A percentile compares a stretch with the other conserved stretches of the same genome.
Evolutionary conservation across 306 rosid species (phyloP).

Genomic region (Canavalia gladiata): DNA sequence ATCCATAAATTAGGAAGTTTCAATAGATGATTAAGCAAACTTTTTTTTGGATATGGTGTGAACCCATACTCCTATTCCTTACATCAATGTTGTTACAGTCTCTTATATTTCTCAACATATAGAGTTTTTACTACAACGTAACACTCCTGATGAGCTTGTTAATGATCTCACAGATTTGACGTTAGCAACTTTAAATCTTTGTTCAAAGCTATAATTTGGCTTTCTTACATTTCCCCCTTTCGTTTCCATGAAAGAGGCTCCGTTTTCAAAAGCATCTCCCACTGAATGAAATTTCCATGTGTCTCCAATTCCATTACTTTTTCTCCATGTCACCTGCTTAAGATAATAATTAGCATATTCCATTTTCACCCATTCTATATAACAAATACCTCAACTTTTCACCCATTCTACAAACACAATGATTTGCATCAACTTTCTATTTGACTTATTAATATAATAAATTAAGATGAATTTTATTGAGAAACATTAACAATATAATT

Average conservation of each 20-base stretch:
- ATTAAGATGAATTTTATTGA: neutral
- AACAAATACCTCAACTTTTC: neutral
- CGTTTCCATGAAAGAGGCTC: slow-evolving; percentile 49
- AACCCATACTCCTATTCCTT: neutral
- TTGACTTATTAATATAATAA: neutral
- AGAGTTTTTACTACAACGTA: slow-evolving; percentile 39
- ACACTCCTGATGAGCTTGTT: slow-evolving; percentile 45
- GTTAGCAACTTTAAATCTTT: slow-evolving; percentile 40
- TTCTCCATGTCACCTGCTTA: slow-evolving; percentile 53
- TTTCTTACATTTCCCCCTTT: slow-evolving; percentile 15
- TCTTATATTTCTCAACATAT: slow-evolving; percentile 27
- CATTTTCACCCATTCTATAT: neutral
- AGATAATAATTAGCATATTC: neutral
- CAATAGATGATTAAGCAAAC: neutral
- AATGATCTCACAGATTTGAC: slow-evolving; percentile 43
- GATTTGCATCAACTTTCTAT: neutral
- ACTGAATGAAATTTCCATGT: slow-evolving; percentile 45
- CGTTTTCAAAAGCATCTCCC: slow-evolving; percentile 50
- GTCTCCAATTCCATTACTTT: neutral
- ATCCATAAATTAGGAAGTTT: neutral
- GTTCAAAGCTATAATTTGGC: slow-evolving; percentile 40
- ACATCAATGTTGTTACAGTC: neutral
- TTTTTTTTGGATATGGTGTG: neutral
- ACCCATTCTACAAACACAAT: neutral
- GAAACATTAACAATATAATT: no score